phyloP scores from a whole-genome alignment of 768 basidiomycete genomes.

The Krasilnikovozyma curviuscula region DNA sequence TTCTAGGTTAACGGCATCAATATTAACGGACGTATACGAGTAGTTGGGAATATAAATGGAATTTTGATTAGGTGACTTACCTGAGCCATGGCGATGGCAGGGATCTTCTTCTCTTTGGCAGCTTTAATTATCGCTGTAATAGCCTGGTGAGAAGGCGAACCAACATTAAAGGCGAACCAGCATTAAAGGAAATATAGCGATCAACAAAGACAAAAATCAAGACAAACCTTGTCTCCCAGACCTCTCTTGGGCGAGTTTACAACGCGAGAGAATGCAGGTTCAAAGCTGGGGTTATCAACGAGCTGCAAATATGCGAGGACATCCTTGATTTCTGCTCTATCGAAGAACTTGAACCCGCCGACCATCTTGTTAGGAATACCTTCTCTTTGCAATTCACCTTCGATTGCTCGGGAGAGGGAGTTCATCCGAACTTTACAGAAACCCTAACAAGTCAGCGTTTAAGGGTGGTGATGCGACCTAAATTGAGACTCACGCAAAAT shows the following conservation, averaged over 20 bases:
- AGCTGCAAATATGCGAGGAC: constrained; percentile 64
- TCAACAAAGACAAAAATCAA: neutral
- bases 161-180: neutral
- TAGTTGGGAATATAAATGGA: no score
- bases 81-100: constrained; percentile 43
- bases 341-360: constrained; percentile 38
- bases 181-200: neutral
- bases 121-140: constrained; percentile 38
- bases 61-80: no score
- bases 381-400: constrained; percentile 53
- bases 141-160: constrained; percentile 31
- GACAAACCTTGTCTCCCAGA: constrained; percentile 54
- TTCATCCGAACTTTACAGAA: constrained; percentile 53
- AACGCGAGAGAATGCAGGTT: constrained; percentile 50
- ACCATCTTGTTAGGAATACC: constrained; percentile 60
- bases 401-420: constrained; percentile 54
- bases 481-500: constrained; percentile 43
- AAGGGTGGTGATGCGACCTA: neutral
- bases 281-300: constrained; percentile 40
- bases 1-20: no score
- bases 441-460: neutral
- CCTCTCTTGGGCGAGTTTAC: constrained; percentile 52
- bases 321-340: constrained; percentile 4
- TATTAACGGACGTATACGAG: no score
- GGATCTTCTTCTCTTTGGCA: constrained; percentile 36